Conservation (phyloP, 2,329 filamentous ascomycete species). For the Zymoseptoria crescenta region DNA sequence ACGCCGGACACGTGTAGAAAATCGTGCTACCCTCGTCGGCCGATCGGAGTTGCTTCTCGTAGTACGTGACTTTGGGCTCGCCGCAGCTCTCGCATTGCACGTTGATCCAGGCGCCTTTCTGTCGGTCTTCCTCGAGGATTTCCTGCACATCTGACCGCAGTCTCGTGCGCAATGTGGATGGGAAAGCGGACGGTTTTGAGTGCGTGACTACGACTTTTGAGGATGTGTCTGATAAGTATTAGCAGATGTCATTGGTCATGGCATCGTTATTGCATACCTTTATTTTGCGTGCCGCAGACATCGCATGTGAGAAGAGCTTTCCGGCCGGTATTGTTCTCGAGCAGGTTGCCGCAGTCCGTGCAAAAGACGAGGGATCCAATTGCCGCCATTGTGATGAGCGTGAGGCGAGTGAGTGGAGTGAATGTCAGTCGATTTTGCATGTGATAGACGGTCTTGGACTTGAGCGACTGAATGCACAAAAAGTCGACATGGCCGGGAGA, state of each 20-base stretch:
- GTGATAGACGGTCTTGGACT: constrained; percentile 1
- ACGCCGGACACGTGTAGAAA: constrained; percentile 75
- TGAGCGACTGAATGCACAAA: neutral
- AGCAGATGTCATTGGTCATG: neutral
- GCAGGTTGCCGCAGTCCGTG: constrained; percentile 80
- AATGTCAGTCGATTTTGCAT: neutral
- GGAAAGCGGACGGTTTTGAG: constrained; percentile 86
- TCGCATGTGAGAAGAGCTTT: constrained; percentile 74
- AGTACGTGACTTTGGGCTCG: constrained; percentile 72
- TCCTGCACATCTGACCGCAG: constrained; percentile 71
- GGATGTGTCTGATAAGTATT: constrained; percentile 53
- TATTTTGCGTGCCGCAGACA: constrained; percentile 76
- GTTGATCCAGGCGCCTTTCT: constrained; percentile 59
- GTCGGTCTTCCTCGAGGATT: constrained; percentile 61
- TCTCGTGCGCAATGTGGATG: constrained; percentile 79
- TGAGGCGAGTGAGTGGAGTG: neutral
- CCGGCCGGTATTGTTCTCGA: constrained; percentile 70
- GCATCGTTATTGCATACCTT: constrained; percentile 48
- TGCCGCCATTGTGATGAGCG: constrained; percentile 58
- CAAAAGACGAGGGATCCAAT: constrained; percentile 92
- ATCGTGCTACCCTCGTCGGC: constrained; percentile 93
- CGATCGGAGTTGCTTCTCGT: constrained; percentile 76
- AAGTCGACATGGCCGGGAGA: neutral
- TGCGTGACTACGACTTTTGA: constrained; percentile 69
- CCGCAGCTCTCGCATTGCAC: constrained; percentile 75